Evolutionary conservation across 2,329 filamentous ascomycete genomes (phyloP).

Genomic region (Colletotrichum horii): DNA sequence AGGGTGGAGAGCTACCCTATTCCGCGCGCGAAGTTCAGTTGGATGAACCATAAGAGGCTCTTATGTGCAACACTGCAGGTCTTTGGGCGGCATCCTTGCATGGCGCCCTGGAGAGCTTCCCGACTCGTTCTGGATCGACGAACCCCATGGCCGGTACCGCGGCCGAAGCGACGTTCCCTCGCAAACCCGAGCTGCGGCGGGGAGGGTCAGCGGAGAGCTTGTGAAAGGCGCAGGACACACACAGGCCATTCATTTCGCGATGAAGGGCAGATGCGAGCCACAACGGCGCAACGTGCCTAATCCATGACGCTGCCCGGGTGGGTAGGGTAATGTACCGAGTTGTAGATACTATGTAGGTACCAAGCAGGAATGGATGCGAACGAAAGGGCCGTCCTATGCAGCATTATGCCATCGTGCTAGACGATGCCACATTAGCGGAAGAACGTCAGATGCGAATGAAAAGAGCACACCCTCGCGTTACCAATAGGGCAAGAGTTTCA

Average conservation of each 20-base stretch:
- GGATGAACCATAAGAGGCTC: slow-evolving; percentile 12
- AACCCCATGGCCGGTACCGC: slow-evolving; percentile 16
- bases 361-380: not conserved
- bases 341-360: not conserved
- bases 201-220: not conserved
- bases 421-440: not conserved
- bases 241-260: not conserved
- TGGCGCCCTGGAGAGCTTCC: slow-evolving; percentile 4
- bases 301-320: slow-evolving; percentile 17
- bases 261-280: slow-evolving; percentile 15
- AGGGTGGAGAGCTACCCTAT: slow-evolving; percentile 13
- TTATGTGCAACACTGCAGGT: slow-evolving; percentile 16
- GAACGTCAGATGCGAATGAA: slow-evolving; percentile 1
- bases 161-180: slow-evolving; percentile 8
- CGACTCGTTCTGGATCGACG: slow-evolving; percentile 16
- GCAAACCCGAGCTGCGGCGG: slow-evolving; percentile 14
- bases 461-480: slow-evolving; percentile 6
- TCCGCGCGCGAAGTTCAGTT: not conserved
- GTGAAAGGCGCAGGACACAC: not conserved
- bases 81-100: slow-evolving; percentile 16
- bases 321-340: slow-evolving; percentile 4
- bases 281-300: slow-evolving; percentile 18
- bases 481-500: slow-evolving; percentile 18
- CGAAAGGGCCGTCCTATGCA: slow-evolving; percentile 1
- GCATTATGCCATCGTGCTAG: not conserved